Base-by-base conservation (phyloP, 2,329 filamentous ascomycete species). In the Colletotrichum truncatum region DNA sequence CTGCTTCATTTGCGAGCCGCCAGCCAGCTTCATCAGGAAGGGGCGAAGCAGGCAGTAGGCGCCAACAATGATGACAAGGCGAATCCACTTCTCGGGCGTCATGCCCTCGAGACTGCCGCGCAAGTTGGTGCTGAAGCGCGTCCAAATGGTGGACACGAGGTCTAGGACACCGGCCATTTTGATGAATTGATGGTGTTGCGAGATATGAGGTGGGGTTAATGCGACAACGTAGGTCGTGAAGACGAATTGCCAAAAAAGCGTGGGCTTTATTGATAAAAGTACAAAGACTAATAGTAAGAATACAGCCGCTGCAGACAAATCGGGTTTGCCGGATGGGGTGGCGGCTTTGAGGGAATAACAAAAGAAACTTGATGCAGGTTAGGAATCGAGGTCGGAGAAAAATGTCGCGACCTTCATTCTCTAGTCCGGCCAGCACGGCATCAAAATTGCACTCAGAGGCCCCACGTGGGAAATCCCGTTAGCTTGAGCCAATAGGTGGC, bases 1-100 rank as follows among this genome's bases (percentile, higher is more conserved):
- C 74, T 90, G 83, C 72, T 84, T 84, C 75, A 89, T 86, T 73
- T 92, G 88, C 68, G 84, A 78, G 71, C 86, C 87, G 66, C 84
- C 87, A 70, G 88, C 89, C 36, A 88, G 77, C 73, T 90, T 91
- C 72, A 94, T 84, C 54, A 94, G 77, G 75, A 93, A 93, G 0
- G 92, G 92, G 1, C 93, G 89, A 23, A 93, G 72, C 55, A 96
- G 85, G 68, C 89, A 74, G 81, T 95, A 97, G 59, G 87, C 89
- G 72, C 93, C 87, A 18, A 93, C 86, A 67, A 93, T 86, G 69
- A 89, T 84, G 70, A 93, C 78, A 63, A 96, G 84, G 49, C 93
- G 91, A 71, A 96, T 84, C 82, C 85, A 89, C 41, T 84, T 80
- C 70, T 87, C 78, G 10, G 76, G 72, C 1, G 82, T 80, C 81